A percentile compares a stretch with the other conserved stretches of the same genome.
These are phyloP conservation scores for Glycine latifolia DNA, from an alignment of 306 rosid species.

Conservation along the genomic window DNA sequence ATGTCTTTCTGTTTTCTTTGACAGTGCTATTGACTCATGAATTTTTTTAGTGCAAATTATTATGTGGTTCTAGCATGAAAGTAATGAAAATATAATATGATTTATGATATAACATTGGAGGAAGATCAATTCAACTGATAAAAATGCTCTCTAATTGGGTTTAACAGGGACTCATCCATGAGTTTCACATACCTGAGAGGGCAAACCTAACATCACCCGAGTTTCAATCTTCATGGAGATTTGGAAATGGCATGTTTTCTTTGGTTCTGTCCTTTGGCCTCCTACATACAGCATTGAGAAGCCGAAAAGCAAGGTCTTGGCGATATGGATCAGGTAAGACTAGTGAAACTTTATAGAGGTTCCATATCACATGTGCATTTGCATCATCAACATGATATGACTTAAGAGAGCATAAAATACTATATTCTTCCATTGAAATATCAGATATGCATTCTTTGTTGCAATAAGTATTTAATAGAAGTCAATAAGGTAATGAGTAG, in stretches of 20 bases:
- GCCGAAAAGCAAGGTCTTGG: conserved; percentile 87
- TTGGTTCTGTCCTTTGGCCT: conserved; percentile 81
- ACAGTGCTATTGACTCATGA: conserved; percentile 5
- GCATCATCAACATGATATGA: conserved; percentile 1
- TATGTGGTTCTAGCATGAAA: neutral
- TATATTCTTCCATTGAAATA: conserved; percentile 6
- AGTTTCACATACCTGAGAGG: conserved; percentile 73
- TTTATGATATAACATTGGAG: conserved; percentile 9
- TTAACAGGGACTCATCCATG: conserved; percentile 71
- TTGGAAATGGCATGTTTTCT: conserved; percentile 89
- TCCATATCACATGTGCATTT: conserved; percentile 25
- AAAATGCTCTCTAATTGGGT: conserved; percentile 32
- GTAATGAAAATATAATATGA: conserved; percentile 1
- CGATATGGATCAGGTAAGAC: conserved; percentile 75
- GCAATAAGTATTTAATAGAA: conserved; percentile 8
- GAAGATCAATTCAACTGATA: conserved; percentile 17
- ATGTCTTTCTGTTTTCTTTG: conserved; percentile 25
- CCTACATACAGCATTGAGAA: conserved; percentile 71
- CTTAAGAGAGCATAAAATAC: neutral
- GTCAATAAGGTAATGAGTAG: neutral
- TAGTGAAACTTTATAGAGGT: neutral
- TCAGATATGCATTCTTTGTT: conserved; percentile 10
- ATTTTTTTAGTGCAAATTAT: conserved; percentile 4
- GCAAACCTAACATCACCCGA: conserved; percentile 57
- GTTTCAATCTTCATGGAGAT: conserved; percentile 84